A percentile compares a stretch with the other conserved stretches of the same genome.
These are phyloP conservation scores for Sisymbrium altissimum DNA, from an alignment of 345 rosid genomes.

Conservation along the genomic window DNA sequence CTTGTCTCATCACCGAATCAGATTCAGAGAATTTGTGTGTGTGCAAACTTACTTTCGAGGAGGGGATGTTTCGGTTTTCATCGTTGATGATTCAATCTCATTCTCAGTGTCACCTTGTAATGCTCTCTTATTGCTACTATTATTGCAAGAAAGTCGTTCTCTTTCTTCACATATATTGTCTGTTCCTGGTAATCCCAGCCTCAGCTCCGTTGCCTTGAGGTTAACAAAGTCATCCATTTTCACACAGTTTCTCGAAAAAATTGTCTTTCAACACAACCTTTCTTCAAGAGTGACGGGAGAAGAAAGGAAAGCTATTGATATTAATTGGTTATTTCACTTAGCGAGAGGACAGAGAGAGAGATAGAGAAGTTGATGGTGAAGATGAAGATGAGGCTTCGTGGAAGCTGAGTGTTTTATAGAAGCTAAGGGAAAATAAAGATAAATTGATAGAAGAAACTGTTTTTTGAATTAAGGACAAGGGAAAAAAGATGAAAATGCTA, in stretches of 20 bases:
- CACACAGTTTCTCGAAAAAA: background rate
- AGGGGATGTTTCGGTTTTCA: slow-evolving; percentile 7
- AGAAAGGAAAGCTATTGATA: background rate
- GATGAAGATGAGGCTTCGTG: slow-evolving; percentile 23
- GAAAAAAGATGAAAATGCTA: background rate
- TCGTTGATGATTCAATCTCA: slow-evolving; percentile 16
- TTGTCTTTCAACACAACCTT: background rate
- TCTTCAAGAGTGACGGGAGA: background rate
- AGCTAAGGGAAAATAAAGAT: background rate
- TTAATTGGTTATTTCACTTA: background rate
- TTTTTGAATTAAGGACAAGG: background rate
- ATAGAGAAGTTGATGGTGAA: slow-evolving; percentile 4
- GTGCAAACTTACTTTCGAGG: slow-evolving; percentile 24
- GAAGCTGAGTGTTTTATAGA: slow-evolving; percentile 15
- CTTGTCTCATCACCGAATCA: background rate
- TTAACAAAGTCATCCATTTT: slow-evolving; percentile 40
- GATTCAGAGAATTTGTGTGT: background rate
- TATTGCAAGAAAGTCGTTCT: slow-evolving; percentile 24
- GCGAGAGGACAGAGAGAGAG: background rate
- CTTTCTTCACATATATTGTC: slow-evolving; percentile 37
- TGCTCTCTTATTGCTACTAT: slow-evolving; percentile 59
- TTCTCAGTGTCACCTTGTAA: slow-evolving; percentile 18
- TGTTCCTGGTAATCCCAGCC: slow-evolving; percentile 75
- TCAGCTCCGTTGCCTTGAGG: slow-evolving; percentile 71
- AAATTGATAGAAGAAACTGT: background rate